Evolutionary conservation across 768 basidiomycete species (phyloP).

Genomic region (Pleurotus citrinopileatus): DNA sequence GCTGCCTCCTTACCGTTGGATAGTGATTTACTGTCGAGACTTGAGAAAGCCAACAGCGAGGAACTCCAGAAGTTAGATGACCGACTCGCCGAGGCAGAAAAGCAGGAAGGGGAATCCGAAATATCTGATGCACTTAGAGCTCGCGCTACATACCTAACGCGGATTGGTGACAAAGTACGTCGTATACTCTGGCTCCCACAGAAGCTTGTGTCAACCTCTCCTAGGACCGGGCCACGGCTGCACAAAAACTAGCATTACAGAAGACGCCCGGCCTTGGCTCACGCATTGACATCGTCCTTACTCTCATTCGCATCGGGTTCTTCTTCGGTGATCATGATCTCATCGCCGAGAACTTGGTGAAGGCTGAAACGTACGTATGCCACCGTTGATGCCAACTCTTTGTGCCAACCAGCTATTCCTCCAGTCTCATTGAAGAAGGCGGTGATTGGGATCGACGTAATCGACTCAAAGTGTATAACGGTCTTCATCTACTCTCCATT

Average conservation of each 20-base stretch:
- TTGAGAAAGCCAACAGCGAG: constrained; percentile 70
- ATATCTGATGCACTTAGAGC: constrained; percentile 86
- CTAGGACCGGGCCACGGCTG: constrained; percentile 78
- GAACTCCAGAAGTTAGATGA: constrained; percentile 75
- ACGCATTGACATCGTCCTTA: constrained; percentile 88
- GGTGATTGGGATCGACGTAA: constrained; percentile 99
- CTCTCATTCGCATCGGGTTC: constrained; percentile 84
- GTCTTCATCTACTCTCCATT: constrained; percentile 78
- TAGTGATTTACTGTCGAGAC: constrained; percentile 44
- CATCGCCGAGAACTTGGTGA: constrained; percentile 66
- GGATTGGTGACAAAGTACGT: constrained; percentile 79
- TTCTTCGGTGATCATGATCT: constrained; percentile 82
- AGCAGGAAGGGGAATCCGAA: constrained; percentile 91
- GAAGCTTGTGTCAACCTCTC: not conserved
- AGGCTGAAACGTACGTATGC: constrained; percentile 83
- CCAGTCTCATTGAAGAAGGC: constrained; percentile 86
- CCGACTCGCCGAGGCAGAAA: constrained; percentile 80
- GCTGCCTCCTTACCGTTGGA: constrained; percentile 48
- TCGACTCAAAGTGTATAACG: constrained; percentile 93
- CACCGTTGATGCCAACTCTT: too few relatives aligned
- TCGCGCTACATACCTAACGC: constrained; percentile 80
- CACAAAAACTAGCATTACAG: constrained; percentile 80
- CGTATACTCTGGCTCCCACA: constrained; percentile 15
- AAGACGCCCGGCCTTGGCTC: constrained; percentile 93
- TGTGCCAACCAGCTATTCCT: not conserved